phyloP scores from a whole-genome alignment of 208 protist species.

The Leishmania tarentolae region DNA sequence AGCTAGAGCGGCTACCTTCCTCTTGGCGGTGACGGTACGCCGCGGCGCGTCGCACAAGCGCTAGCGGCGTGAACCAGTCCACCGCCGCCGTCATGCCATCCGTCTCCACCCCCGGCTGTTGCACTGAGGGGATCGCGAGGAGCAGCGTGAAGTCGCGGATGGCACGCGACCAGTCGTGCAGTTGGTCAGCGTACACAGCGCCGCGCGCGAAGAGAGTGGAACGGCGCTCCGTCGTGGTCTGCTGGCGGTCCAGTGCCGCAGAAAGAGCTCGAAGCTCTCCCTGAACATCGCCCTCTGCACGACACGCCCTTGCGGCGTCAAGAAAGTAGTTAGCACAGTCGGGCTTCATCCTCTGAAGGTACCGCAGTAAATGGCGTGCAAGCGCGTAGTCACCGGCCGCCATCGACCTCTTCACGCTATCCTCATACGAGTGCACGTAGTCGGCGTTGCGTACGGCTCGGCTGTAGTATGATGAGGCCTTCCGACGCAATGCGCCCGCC shows the following conservation, averaged over 20 bases:
- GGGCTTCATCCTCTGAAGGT: constrained; percentile 63
- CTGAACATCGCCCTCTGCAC: constrained; percentile 44
- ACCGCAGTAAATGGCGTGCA: constrained; percentile 61
- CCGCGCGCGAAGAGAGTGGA: constrained; percentile 78
- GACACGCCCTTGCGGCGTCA: constrained; percentile 62
- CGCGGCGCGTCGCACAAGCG: constrained; percentile 77
- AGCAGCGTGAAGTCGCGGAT: constrained; percentile 84
- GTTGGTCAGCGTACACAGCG: constrained; percentile 56
- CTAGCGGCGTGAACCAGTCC: constrained; percentile 66
- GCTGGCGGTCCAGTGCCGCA: constrained; percentile 71
- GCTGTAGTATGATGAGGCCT: constrained; percentile 49
- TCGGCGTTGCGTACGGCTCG: constrained; percentile 41
- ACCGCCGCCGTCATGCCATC: constrained; percentile 6
- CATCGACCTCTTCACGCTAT: constrained; percentile 58
- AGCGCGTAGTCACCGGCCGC: constrained; percentile 47
- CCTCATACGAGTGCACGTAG: constrained; percentile 71
- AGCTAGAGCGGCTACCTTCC: constrained; percentile 11
- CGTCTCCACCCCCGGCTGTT: background rate
- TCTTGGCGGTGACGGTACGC: constrained; percentile 55
- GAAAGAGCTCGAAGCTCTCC: constrained; percentile 68
- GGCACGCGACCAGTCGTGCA: constrained; percentile 62
- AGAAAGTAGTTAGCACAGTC: constrained; percentile 65
- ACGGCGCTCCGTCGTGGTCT: constrained; percentile 50
- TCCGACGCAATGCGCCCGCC: constrained; percentile 22
- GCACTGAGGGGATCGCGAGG: constrained; percentile 46